These are phyloP conservation scores for Yarrowia sp. DNA, from an alignment of 805 yeast species.

Conservation along the genomic window DNA sequence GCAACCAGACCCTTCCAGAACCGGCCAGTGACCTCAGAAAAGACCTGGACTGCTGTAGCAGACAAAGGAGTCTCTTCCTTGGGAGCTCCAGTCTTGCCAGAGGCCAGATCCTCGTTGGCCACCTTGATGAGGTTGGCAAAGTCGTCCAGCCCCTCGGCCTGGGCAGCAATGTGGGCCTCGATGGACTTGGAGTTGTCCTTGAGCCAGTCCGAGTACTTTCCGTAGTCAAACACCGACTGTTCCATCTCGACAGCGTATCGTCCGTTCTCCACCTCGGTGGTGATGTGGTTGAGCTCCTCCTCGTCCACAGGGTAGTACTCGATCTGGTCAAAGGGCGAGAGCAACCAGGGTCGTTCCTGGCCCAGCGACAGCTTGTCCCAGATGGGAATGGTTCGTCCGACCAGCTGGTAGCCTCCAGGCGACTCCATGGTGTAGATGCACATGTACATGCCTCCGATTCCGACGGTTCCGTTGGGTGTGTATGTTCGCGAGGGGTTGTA, in stretches of 20 bases:
- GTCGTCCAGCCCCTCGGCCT: conserved; percentile 82
- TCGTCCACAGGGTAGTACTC: conserved; percentile 92
- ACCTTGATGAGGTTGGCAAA: conserved; percentile 78
- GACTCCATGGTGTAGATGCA: conserved; percentile 97
- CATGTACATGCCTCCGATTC: conserved; percentile 98
- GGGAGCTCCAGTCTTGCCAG: conserved; percentile 47
- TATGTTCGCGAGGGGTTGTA: conserved; percentile 95
- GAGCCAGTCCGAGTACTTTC: conserved; percentile 73
- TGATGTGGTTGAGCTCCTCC: conserved; percentile 66
- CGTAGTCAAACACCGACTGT: conserved; percentile 79
- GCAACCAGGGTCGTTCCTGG: conserved; percentile 76
- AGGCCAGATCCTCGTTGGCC: conserved; percentile 76
- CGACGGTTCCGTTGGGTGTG: conserved; percentile 96
- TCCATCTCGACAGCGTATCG: conserved; percentile 68
- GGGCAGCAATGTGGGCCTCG: conserved; percentile 57
- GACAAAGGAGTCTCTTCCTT: conserved; percentile 37
- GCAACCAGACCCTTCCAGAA: conserved; percentile 86
- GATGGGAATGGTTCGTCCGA: conserved; percentile 94
- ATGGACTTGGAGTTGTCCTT: conserved; percentile 70
- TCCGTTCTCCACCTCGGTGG: conserved; percentile 78
- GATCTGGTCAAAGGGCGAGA: conserved; percentile 89
- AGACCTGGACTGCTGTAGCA: conserved; percentile 72
- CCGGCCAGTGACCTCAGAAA: conserved; percentile 94
- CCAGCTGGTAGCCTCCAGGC: conserved; percentile 97
- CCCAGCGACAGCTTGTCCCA: conserved; percentile 93